Evolutionary conservation across 2,329 filamentous ascomycete species (phyloP), one percentile per base, ranked within the genome.

Genomic region (Diatrype stigma): DNA sequence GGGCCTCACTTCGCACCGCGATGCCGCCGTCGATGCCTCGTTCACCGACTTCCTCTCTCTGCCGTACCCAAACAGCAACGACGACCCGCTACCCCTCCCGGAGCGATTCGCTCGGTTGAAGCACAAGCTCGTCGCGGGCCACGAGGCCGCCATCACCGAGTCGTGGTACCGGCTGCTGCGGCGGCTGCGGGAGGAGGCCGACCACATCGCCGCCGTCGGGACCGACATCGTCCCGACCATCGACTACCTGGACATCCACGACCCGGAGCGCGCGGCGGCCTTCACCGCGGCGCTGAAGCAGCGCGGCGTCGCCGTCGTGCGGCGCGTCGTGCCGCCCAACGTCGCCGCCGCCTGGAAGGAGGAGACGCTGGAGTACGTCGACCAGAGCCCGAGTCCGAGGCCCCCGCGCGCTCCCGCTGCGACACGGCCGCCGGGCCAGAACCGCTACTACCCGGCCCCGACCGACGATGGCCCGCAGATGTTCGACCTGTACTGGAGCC

Each of bases 401-500:
- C 76, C 30, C 30, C 30, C 30, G 71, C 68, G 75, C 76, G 71
- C 88, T 87, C 56, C 87, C 86, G 0, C 63, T 75, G 72, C 84
- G n/a, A n/a, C n/a, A n/a, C n/a, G n/a, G n/a, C n/a, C n/a, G n/a
- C n/a, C n/a, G n/a, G n/a, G n/a, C n/a, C n/a, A n/a, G n/a, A n/a
- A n/a, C n/a, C n/a, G n/a, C n/a, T n/a, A n/a, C n/a, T n/a, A n/a
- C n/a, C n/a, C n/a, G n/a, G n/a, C n/a, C n/a, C n/a, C n/a, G n/a
- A n/a, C n/a, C n/a, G n/a, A n/a, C n/a, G n/a, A n/a, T 42, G 77
- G 83, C 34, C 86, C 85, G 0, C 82, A 86, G 40, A 85, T 90
- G 2, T 88, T 81, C 61, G 87, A 90, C 63, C 70, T 90, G 2
- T 90, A 90, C 68, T 90, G 86, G 87, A 85, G 84, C 0, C 75